Conservation (phyloP, 106 monocot species). For the Apostasia shenzhenica region DNA sequence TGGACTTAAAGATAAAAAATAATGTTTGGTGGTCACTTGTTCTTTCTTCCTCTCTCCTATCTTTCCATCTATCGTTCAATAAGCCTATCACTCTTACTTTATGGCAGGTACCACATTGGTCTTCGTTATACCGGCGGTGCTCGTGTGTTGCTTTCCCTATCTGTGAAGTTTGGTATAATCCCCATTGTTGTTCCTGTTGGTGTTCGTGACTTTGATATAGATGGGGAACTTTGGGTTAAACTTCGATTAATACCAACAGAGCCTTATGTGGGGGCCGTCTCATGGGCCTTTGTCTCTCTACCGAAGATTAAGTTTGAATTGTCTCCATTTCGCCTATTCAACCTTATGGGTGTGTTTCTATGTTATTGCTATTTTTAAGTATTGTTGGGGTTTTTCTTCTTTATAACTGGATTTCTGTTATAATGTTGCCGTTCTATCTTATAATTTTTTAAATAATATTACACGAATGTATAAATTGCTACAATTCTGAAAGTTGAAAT, state of each 20-base stretch:
- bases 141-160: constrained; percentile 75
- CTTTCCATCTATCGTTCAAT: no score
- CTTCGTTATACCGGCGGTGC: constrained; percentile 94
- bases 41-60: no score
- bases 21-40: no score
- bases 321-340: constrained; percentile 86
- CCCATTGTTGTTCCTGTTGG: constrained; percentile 81
- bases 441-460: not conserved
- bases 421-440: no score
- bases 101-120: constrained; percentile 90
- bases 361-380: not conserved
- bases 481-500: no score
- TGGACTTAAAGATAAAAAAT: no score
- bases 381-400: not conserved
- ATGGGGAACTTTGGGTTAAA: constrained; percentile 98
- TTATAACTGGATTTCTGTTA: not conserved
- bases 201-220: constrained; percentile 93
- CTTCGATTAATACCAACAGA: constrained; percentile 82
- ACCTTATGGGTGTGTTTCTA: constrained; percentile 78
- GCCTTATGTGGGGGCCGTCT: constrained; percentile 94
- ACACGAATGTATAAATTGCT: not conserved
- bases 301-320: constrained; percentile 95
- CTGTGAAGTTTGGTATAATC: constrained; percentile 79
- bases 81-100: not conserved
- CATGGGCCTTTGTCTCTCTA: constrained; percentile 97